A percentile compares a stretch with the other conserved stretches of the same genome.
phyloP scores from a whole-genome alignment of 2,329 filamentous ascomycete genomes.

The Metarhizium robertsii region DNA sequence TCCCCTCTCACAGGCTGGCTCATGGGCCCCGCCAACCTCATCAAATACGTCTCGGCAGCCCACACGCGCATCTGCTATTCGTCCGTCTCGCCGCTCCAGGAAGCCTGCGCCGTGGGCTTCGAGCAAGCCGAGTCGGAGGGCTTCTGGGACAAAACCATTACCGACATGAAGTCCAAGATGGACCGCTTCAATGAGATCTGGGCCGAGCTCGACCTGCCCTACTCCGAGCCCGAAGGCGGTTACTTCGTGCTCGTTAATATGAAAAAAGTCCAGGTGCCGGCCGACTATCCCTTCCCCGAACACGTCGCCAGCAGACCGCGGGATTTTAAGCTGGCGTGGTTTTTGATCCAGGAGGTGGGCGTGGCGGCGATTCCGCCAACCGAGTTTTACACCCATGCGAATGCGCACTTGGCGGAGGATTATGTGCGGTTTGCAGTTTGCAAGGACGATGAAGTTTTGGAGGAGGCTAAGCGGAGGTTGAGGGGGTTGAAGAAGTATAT shows the following conservation, averaged over 20 bases:
- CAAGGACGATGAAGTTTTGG: constrained; percentile 81
- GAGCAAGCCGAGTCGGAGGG: constrained; percentile 76
- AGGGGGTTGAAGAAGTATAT: constrained; percentile 67
- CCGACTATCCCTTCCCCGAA: constrained; percentile 76
- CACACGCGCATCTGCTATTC: constrained; percentile 96
- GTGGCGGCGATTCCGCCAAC: constrained; percentile 94
- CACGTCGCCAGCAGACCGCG: constrained; percentile 80
- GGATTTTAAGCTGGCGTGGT: constrained; percentile 94
- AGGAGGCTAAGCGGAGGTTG: constrained; percentile 67
- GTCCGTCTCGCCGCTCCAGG: constrained; percentile 85
- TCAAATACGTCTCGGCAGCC: constrained; percentile 84
- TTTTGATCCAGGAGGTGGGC: constrained; percentile 91
- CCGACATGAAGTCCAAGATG: constrained; percentile 86
- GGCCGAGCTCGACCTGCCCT: constrained; percentile 65
- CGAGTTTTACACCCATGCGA: constrained; percentile 86
- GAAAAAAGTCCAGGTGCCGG: constrained; percentile 73
- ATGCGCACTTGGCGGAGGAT: constrained; percentile 79
- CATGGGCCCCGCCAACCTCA: constrained; percentile 78
- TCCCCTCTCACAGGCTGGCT: constrained; percentile 58
- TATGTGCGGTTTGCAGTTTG: constrained; percentile 94
- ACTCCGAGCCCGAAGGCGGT: constrained; percentile 88
- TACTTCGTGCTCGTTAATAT: constrained; percentile 98
- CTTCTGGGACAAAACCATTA: constrained; percentile 80
- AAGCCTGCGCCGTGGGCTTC: constrained; percentile 88
- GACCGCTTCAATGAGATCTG: constrained; percentile 76